Evolutionary conservation across 805 yeast species (phyloP).

Genomic region (Teunomyces barrocoloradensis): DNA sequence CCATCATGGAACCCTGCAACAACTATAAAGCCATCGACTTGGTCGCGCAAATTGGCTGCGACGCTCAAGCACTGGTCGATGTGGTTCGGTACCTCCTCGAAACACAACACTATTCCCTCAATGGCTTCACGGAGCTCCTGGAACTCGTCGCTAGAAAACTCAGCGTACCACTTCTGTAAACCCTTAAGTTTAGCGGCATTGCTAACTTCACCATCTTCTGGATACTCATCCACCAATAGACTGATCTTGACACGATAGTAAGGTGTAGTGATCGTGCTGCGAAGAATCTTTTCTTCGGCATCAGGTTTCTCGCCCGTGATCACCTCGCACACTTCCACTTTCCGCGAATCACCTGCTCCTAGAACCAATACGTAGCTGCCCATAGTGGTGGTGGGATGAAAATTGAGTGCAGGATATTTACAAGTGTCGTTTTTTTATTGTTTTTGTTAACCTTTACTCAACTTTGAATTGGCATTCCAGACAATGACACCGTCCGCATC

Average conservation of each 20-base stretch:
- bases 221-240: constrained; percentile 38
- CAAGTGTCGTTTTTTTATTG: not conserved
- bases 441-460: not conserved
- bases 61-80: constrained; percentile 14
- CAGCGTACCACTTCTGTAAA: constrained; percentile 37
- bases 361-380: constrained; percentile 43
- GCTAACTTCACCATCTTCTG: constrained; percentile 13
- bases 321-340: constrained; percentile 27
- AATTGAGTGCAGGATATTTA: constrained; percentile 1
- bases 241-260: constrained; percentile 30
- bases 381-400: not conserved
- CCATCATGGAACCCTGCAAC: constrained; percentile 17
- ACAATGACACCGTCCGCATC: constrained; percentile 5
- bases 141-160: constrained; percentile 36
- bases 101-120: constrained; percentile 45
- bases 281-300: constrained; percentile 15
- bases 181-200: constrained; percentile 10
- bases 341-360: constrained; percentile 45
- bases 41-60: constrained; percentile 9
- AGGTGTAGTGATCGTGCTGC: constrained; percentile 24
- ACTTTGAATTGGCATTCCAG: not conserved
- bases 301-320: not conserved
- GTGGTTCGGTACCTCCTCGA: constrained; percentile 22
- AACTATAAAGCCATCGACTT: constrained; percentile 32
- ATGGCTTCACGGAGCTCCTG: constrained; percentile 44